Conservation (phyloP, 371 early-diverging fungal species). For the Apophysomyces elegans region DNA sequence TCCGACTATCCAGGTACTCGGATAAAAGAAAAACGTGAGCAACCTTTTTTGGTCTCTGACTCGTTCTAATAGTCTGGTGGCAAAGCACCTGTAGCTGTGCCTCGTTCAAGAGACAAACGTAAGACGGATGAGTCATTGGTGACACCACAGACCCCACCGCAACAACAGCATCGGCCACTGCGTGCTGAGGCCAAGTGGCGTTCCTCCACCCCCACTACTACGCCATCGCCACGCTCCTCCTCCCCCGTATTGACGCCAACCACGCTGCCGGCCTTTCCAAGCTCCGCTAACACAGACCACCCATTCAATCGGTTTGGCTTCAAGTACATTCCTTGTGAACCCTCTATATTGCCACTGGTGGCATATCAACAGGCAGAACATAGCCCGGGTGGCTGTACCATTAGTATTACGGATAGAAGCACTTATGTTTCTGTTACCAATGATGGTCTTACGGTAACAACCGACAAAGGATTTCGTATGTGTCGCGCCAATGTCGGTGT, state of each 20-base stretch:
- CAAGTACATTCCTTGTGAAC: slow-evolving; percentile 66
- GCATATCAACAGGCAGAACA: slow-evolving; percentile 62
- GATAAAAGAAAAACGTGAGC: neutral
- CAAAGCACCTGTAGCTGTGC: slow-evolving; percentile 21
- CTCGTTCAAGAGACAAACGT: slow-evolving; percentile 28
- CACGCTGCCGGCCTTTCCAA: slow-evolving; percentile 34
- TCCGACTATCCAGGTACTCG: slow-evolving; percentile 51
- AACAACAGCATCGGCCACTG: slow-evolving; percentile 50
- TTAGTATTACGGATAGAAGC: slow-evolving; percentile 69
- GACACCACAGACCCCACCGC: slow-evolving; percentile 27
- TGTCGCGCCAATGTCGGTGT: slow-evolving; percentile 72
- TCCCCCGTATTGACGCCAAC: slow-evolving; percentile 36
- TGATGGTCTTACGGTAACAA: slow-evolving; percentile 64
- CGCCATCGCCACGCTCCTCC: slow-evolving; percentile 35
- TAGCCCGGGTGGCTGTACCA: slow-evolving; percentile 49
- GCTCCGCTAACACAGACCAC: slow-evolving; percentile 38
- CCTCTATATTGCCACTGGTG: slow-evolving; percentile 52
- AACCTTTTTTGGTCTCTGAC: neutral
- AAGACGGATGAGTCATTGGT: slow-evolving; percentile 17
- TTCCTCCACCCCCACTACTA: slow-evolving; percentile 30
- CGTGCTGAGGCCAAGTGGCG: slow-evolving; percentile 24
- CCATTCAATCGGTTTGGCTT: slow-evolving; percentile 63
- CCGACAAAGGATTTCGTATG: slow-evolving; percentile 73
- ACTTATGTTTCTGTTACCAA: slow-evolving; percentile 66
- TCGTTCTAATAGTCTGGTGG: slow-evolving; percentile 13